A percentile compares a stretch with the other conserved stretches of the same genome.
Conservation (phyloP, 169 alveolate species). For the Babesia divergens region DNA sequence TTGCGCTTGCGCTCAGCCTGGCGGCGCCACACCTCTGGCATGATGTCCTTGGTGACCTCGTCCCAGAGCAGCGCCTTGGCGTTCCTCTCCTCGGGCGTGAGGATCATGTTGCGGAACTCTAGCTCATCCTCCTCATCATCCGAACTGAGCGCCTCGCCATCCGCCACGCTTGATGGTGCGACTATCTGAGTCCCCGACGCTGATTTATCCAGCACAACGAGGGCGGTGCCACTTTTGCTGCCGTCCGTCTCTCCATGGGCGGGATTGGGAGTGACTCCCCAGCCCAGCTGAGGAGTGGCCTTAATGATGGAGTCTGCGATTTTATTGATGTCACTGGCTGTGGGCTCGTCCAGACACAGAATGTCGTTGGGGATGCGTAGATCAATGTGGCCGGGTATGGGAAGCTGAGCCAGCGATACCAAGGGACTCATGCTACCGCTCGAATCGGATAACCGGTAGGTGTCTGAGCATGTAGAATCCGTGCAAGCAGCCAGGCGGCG, state of each 20-base stretch:
- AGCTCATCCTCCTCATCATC: constrained; percentile 68
- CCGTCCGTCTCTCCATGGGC: neutral
- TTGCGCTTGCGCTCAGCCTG: constrained; percentile 65
- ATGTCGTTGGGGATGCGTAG: constrained; percentile 34
- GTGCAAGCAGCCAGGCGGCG: constrained; percentile 26
- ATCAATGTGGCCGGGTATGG: constrained; percentile 13
- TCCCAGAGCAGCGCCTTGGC: constrained; percentile 83
- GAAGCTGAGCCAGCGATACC: constrained; percentile 20
- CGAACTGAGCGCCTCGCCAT: constrained; percentile 9
- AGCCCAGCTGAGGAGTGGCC: constrained; percentile 27
- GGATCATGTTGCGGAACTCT: constrained; percentile 66
- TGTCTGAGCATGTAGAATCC: constrained; percentile 57
- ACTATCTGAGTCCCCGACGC: neutral
- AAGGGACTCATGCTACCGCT: constrained; percentile 20
- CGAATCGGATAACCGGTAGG: constrained; percentile 4
- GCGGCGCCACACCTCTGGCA: constrained; percentile 78
- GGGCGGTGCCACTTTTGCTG: neutral
- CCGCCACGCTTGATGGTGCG: constrained; percentile 5
- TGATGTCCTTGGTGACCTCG: constrained; percentile 78
- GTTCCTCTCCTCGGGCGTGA: constrained; percentile 76
- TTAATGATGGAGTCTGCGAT: constrained; percentile 36
- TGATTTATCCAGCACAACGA: neutral
- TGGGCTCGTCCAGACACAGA: constrained; percentile 56
- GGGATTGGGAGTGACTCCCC: constrained; percentile 3
- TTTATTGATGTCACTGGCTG: constrained; percentile 56